Percentiles rank a stretch among this genome's conserved stretches.
Conservation (phyloP, 2,329 filamentous ascomycete species). For the Neofusicoccum sp. region DNA sequence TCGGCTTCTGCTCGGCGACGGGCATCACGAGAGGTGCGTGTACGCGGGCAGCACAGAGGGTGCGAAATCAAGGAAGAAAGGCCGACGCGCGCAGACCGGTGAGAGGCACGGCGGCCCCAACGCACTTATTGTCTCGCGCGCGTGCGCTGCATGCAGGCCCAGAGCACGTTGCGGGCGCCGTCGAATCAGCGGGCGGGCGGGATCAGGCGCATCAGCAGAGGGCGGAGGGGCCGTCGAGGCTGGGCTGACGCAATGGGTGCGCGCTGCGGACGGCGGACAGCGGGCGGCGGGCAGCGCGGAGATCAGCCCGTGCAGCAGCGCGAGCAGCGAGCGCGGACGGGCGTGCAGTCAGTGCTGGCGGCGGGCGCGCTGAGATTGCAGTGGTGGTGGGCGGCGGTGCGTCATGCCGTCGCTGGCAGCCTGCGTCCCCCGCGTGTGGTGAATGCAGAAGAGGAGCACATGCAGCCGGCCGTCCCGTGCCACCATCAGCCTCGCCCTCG, state of each 20-base stretch:
- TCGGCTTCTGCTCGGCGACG: slow-evolving; percentile 10
- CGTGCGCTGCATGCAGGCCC: not conserved
- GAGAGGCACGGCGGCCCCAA: not conserved
- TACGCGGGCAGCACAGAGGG: not conserved
- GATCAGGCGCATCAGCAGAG: not conserved
- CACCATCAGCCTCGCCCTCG: slow-evolving; percentile 1
- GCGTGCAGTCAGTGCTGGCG: not conserved
- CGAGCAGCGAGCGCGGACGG: not conserved
- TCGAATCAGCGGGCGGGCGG: not conserved
- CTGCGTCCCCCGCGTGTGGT: not conserved
- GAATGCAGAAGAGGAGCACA: not conserved
- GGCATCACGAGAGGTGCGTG: slow-evolving; percentile 5
- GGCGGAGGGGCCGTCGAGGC: not conserved
- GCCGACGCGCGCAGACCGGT: not conserved
- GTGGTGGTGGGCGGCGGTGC: not conserved
- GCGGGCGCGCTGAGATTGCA: slow-evolving; percentile 1
- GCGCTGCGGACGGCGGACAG: not conserved
- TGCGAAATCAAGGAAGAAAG: slow-evolving; percentile 13
- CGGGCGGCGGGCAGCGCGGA: slow-evolving; percentile 1
- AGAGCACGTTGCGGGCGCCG: not conserved
- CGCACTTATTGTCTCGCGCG: not conserved
- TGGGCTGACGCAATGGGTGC: slow-evolving; percentile 2
- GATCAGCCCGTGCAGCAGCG: slow-evolving; percentile 11
- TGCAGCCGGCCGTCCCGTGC: slow-evolving; percentile 14
- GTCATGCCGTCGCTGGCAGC: not conserved